Base-by-base conservation (phyloP, 139 green algal species). In the Trebouxia sp. region DNA sequence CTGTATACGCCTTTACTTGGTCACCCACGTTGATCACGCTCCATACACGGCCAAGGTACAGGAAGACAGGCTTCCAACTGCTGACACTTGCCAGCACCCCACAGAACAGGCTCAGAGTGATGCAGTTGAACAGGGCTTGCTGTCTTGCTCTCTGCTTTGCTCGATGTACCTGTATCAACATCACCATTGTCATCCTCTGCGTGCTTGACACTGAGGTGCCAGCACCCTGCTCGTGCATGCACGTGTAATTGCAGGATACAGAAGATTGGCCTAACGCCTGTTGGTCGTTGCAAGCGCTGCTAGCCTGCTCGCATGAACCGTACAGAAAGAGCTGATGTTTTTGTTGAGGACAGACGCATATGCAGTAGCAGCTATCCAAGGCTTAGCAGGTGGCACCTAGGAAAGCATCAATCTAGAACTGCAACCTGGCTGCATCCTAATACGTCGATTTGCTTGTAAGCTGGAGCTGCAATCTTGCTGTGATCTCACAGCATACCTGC, bases 31-130 rank as follows among this genome's bases (percentile, higher is more conserved):
- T 32, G 1, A 72, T 8, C 6, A 72, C 32, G n/a, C 32, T 39
- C 62, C 62, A 72, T 12, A 72, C 37, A 37, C 62, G 62, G 9
- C 62, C 62, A 72, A 72, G 62, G 15, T 72, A 72, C 37, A 35
- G 9, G 62, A 72, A 72, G 11, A 10, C 8, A 11, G 62, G 62
- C 28, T 72, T 15, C 62, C 62, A 72, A 28, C 32, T 72, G 35
- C 62, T 72, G 14, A 72, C 12, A 24, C 62, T 35, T 42, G 62
- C 62, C 32, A 72, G 35, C 5, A 35, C 26, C 24, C 62, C 62
- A 42, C n/a, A 42, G 3, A 72, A 28, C 8, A 72, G 35, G 15
- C 0, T 42, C 15, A 72, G 32, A 4, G 62, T n/a, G 35, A 72
- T 26, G 20, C n/a, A 28, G 32, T 72, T 72, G 62, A 72, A 72